These are phyloP conservation scores for Santalum album DNA, from an alignment of 164 flowering plant species.

Conservation along the genomic window DNA sequence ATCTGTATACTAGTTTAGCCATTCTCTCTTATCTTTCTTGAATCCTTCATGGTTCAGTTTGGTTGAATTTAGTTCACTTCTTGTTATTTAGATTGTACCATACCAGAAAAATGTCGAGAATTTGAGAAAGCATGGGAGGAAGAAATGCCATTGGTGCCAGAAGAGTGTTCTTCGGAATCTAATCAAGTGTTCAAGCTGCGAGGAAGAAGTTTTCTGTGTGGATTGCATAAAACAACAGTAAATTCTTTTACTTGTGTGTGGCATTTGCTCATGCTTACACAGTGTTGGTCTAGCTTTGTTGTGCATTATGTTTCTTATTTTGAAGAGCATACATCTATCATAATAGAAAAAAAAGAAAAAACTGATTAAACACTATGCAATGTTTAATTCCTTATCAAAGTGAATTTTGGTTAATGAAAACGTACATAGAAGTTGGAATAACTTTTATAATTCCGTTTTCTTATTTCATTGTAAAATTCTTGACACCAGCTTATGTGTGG, in stretches of 20 bases:
- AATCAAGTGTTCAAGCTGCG: constrained; percentile 49
- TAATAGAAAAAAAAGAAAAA: no score
- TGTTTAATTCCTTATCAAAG: no score
- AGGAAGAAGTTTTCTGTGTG: constrained; percentile 41
- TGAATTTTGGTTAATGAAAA: no score
- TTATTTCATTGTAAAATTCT: no score
- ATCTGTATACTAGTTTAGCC: no score
- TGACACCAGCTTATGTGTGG: no score
- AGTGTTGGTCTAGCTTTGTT: neutral
- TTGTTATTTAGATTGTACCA: constrained; percentile 38
- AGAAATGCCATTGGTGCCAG: constrained; percentile 62
- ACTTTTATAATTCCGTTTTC: no score
- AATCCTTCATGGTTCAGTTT: no score
- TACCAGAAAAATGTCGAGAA: constrained; percentile 21
- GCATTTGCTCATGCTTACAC: neutral
- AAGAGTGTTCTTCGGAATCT: constrained; percentile 20
- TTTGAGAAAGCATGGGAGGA: constrained; percentile 23
- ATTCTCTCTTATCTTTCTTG: no score
- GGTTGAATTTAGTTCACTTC: neutral
- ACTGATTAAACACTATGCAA: no score
- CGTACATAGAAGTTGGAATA: no score
- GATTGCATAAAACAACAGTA: constrained; percentile 55
- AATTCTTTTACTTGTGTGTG: neutral
- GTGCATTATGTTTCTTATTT: neutral
- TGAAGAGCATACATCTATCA: no score